Percentiles rank a stretch among this genome's conserved stretches.
Evolutionary conservation across 2,329 filamentous ascomycete species (phyloP).

Genomic region (Colletotrichum sp.): DNA sequence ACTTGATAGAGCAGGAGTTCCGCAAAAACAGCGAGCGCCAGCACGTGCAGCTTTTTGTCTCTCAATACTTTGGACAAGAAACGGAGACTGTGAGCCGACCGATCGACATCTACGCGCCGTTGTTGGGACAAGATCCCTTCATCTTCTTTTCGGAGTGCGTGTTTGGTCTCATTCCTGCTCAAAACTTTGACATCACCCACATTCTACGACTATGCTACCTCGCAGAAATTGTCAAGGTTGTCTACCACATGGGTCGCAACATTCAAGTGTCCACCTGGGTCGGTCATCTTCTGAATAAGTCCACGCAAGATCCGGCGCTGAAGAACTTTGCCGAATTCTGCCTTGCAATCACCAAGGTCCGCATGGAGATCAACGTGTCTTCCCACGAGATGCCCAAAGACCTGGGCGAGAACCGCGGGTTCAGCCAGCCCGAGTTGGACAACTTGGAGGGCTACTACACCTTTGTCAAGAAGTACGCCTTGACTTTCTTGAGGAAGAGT

Average conservation of each 20-base stretch:
- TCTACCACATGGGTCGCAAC: slow-evolving; percentile 63
- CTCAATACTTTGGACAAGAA: slow-evolving; percentile 52
- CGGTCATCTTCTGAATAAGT: slow-evolving; percentile 45
- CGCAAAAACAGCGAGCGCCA: slow-evolving; percentile 72
- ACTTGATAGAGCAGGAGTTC: slow-evolving; percentile 70
- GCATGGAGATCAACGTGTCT: slow-evolving; percentile 43
- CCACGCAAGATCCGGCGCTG: slow-evolving; percentile 50
- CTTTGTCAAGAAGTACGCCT: slow-evolving; percentile 80
- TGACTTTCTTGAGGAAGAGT: slow-evolving; percentile 88
- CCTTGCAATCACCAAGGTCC: slow-evolving; percentile 48
- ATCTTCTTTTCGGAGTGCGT: slow-evolving; percentile 82
- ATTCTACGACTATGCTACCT: slow-evolving; percentile 86
- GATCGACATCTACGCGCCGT: slow-evolving; percentile 55
- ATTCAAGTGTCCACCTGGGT: slow-evolving; percentile 56
- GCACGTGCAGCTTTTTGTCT: slow-evolving; percentile 76
- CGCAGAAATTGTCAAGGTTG: slow-evolving; percentile 86
- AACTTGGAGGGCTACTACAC: slow-evolving; percentile 59
- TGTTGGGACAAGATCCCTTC: slow-evolving; percentile 76
- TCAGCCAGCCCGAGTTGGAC: slow-evolving; percentile 60
- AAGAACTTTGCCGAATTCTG: slow-evolving; percentile 63
- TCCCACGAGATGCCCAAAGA: slow-evolving; percentile 33
- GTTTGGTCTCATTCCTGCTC: slow-evolving; percentile 70
- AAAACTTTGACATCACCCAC: slow-evolving; percentile 77
- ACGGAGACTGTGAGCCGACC: slow-evolving; percentile 43
- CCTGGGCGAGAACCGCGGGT: slow-evolving; percentile 47